Evolutionary conservation across 768 basidiomycete genomes (phyloP).

Genomic region (Lactarius deliciosus): DNA sequence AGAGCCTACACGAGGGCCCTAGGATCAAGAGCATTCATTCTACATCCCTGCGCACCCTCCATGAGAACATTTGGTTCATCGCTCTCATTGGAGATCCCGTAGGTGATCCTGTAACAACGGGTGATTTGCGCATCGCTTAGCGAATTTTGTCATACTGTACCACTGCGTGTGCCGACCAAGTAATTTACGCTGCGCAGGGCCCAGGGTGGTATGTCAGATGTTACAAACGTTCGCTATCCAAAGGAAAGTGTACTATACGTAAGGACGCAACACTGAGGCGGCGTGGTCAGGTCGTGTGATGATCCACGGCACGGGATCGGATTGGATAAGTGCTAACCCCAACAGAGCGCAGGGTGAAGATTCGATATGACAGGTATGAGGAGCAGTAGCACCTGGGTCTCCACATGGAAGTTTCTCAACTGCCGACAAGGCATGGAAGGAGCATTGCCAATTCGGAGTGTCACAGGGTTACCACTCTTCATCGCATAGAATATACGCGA

Average conservation of each 20-base stretch:
- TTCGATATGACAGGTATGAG: conserved; percentile 58
- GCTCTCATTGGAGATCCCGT: conserved; percentile 52
- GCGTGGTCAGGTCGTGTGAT: background rate
- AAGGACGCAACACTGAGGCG: background rate
- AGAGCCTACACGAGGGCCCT: conserved; percentile 58
- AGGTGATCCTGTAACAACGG: conserved; percentile 44
- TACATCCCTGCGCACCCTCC: conserved; percentile 79
- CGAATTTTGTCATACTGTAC: conserved; percentile 51
- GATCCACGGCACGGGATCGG: conserved; percentile 35
- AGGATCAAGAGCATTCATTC: conserved; percentile 67
- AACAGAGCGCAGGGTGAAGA: conserved; percentile 70
- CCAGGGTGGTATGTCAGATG: background rate
- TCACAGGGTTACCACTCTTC: background rate
- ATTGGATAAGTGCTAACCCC: conserved; percentile 80
- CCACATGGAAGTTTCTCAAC: conserved; percentile 77
- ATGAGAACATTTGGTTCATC: conserved; percentile 79
- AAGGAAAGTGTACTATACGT: background rate
- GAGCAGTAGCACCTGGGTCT: conserved; percentile 57
- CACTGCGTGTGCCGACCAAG: conserved; percentile 56
- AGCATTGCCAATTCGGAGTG: conserved; percentile 18
- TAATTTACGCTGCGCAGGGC: conserved; percentile 52
- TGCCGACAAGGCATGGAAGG: conserved; percentile 30
- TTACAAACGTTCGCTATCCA: background rate
- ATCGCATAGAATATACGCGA: too few relatives aligned
- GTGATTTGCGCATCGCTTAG: conserved; percentile 64